Base-by-base conservation (phyloP, 2,329 filamentous ascomycete species). In the Calycina herbarum region DNA sequence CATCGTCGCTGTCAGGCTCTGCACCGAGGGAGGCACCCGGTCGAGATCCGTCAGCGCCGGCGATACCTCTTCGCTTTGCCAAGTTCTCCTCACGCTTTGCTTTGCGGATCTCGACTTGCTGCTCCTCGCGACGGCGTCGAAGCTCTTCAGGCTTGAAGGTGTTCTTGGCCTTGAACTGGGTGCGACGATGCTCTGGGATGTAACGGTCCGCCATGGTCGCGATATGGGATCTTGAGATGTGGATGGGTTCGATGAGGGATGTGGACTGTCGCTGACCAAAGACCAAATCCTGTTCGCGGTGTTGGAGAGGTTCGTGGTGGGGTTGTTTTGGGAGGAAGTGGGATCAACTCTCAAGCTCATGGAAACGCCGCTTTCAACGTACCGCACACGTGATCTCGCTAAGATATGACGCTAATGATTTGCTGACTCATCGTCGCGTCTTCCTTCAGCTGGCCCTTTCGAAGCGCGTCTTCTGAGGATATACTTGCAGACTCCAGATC, bases 91-190 rank as follows among this genome's bases (percentile, higher is more conserved):
- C 95, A 78, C 95, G 90, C 88, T 98, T 98, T 71, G 94, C 92
- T 84, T 96, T 97, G 79, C 95, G 90, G 78, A 99, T 99, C 84
- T 99, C 95, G 72, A 99, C 95, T 83, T 98, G 95, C 81, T 97
- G 94, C 82, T 99, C 95, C 80, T 99, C 95, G 78, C 95, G 95
- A 78, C 95, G 95, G 77, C 95, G 94, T 79, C 95, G 93, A 72
- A 99, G 90, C 84, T 99, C 95, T 80, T 99, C 95, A 75, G 94
- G 94, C 88, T 97, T 97, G 86, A 99, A 98, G 77, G 93, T 93
- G 82, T 92, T 94, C 87, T 97, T 97, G 64, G 95, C 95, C 90
- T 99, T 99, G 89, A 97, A 99, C 84, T 97, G 94, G 72, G 93
- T 97, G 78, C 95, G 94, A 80, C 95, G 93, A 85, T 99, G 95